Percentiles rank a stretch among this genome's conserved stretches.
Evolutionary conservation across 148 eudicot species (phyloP).

Genomic region (Fagopyrum homotropicum): DNA sequence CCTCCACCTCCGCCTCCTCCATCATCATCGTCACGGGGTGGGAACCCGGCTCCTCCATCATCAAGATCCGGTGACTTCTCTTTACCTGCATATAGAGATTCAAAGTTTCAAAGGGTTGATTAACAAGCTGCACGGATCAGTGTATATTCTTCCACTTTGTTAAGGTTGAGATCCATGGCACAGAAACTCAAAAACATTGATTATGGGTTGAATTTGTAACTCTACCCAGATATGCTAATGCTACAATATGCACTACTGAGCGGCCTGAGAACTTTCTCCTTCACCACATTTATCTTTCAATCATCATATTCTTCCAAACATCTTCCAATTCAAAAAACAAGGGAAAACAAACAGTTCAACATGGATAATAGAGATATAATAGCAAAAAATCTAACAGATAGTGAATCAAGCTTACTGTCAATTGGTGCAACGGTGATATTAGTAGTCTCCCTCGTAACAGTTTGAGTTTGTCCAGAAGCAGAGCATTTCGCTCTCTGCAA

Average conservation of each 20-base stretch:
- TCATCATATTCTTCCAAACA: background rate
- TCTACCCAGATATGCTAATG: too few relatives aligned
- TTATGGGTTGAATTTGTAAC: too few relatives aligned
- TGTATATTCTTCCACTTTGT: background rate
- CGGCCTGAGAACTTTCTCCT: background rate
- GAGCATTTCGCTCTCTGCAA: slow-evolving; percentile 44
- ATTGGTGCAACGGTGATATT: slow-evolving; percentile 45
- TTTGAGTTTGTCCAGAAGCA: slow-evolving; percentile 39
- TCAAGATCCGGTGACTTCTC: slow-evolving; percentile 54
- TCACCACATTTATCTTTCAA: background rate
- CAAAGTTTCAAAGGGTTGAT: background rate
- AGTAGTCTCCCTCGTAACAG: slow-evolving; percentile 39
- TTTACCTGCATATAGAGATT: slow-evolving; percentile 7
- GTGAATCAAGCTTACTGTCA: slow-evolving; percentile 27
- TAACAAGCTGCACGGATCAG: background rate
- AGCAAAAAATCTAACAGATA: background rate
- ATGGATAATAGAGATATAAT: background rate
- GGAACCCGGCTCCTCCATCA: slow-evolving; percentile 41
- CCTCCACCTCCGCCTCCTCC: slow-evolving; percentile 59
- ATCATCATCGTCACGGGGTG: slow-evolving; percentile 39
- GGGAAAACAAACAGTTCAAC: background rate
- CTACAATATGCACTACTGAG: background rate
- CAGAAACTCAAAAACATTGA: background rate
- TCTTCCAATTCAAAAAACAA: background rate
- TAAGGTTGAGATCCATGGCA: background rate